Percentiles rank a stretch among this genome's conserved stretches.
These are phyloP conservation scores for Multifurca ochricompacta DNA, from an alignment of 768 basidiomycete species.

Conservation along the genomic window DNA sequence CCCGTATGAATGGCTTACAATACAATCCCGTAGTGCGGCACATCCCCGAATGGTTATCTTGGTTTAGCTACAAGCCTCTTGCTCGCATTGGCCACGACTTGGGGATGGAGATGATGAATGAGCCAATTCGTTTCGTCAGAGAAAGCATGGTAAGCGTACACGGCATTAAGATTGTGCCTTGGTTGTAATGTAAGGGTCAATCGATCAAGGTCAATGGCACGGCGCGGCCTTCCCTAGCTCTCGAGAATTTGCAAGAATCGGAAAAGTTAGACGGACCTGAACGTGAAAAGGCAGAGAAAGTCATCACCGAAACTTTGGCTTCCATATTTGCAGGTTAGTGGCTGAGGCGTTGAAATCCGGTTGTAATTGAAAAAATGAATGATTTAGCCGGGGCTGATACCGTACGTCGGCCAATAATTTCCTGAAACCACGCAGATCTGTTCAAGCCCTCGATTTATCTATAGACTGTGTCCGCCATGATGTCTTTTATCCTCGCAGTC, in stretches of 20 bases:
- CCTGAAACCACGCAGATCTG: background rate
- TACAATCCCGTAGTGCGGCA: background rate
- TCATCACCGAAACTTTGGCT: background rate
- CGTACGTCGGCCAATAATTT: background rate
- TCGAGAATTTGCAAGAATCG: background rate
- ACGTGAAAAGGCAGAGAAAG: background rate
- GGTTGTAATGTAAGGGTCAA: too few relatives aligned
- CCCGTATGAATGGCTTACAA: background rate
- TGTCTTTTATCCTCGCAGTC: background rate
- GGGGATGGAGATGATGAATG: background rate
- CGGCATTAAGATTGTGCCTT: background rate
- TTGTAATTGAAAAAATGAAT: too few relatives aligned
- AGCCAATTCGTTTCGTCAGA: background rate
- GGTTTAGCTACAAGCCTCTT: slow-evolving; percentile 10
- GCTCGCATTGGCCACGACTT: background rate
- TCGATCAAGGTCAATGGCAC: slow-evolving; percentile 6
- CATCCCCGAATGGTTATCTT: slow-evolving; percentile 6
- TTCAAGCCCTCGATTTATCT: background rate
- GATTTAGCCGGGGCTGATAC: slow-evolving; percentile 4
- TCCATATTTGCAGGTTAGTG: slow-evolving; percentile 1
- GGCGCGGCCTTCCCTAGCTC: slow-evolving; percentile 9
- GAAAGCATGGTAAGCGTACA: background rate
- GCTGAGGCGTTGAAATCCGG: background rate
- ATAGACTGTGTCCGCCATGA: background rate
- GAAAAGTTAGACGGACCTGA: background rate